Percentiles rank a stretch among this genome's conserved stretches.
Evolutionary conservation across 2,329 filamentous ascomycete genomes (phyloP).

Genomic region (Whalleya microplaca): DNA sequence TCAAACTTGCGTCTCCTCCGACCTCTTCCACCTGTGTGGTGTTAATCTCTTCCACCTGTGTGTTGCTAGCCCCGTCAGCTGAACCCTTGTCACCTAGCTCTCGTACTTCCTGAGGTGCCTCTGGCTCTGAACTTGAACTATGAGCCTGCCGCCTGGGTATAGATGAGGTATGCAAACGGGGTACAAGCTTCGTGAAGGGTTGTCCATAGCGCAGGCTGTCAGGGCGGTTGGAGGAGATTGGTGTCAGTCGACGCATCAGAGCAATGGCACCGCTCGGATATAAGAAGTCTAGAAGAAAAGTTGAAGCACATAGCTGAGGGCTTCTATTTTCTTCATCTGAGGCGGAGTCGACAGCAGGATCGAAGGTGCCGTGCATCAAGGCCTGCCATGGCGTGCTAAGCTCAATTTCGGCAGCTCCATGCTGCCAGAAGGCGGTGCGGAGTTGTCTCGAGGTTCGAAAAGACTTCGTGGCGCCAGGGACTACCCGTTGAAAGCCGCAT

Average conservation of each 20-base stretch:
- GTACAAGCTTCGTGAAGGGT: constrained; percentile 24
- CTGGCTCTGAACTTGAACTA: background rate
- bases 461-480: constrained; percentile 44
- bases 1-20: background rate
- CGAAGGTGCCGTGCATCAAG: constrained; percentile 39
- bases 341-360: constrained; percentile 28
- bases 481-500: constrained; percentile 56
- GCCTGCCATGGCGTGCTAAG: constrained; percentile 48
- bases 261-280: constrained; percentile 52
- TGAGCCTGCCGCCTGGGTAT: constrained; percentile 16
- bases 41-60: background rate
- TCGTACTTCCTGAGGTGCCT: background rate
- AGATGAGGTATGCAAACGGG: constrained; percentile 34
- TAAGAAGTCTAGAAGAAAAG: constrained; percentile 59
- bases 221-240: constrained; percentile 28
- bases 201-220: constrained; percentile 32
- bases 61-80: background rate
- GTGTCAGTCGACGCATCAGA: constrained; percentile 44
- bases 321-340: constrained; percentile 32
- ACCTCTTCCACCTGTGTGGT: background rate
- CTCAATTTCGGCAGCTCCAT: constrained; percentile 56
- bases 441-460: constrained; percentile 48
- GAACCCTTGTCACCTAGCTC: background rate
- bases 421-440: constrained; percentile 57
- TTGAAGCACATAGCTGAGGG: constrained; percentile 46